These are phyloP conservation scores for Lagerstroemia speciosa DNA, from an alignment of 345 rosid genomes.

Conservation along the genomic window DNA sequence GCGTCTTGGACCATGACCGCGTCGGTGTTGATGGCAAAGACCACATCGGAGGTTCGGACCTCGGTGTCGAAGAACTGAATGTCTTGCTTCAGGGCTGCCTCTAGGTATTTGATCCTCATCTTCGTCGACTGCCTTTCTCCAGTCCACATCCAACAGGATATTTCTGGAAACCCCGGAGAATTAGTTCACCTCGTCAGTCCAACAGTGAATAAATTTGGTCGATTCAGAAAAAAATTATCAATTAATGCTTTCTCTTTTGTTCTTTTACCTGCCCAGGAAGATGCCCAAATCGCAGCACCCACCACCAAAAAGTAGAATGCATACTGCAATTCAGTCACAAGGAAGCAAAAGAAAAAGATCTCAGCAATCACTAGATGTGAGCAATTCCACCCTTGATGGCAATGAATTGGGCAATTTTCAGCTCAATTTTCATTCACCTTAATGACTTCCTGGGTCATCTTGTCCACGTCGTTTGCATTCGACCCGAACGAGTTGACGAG, in stretches of 20 bases:
- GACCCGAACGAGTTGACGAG: conserved; percentile 98
- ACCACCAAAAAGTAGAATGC: conserved; percentile 94
- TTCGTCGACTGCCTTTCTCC: conserved; percentile 95
- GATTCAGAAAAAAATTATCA: not conserved
- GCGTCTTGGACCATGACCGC: conserved; percentile 98
- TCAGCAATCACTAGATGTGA: not conserved
- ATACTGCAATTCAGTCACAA: conserved; percentile 41
- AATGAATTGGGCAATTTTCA: not conserved
- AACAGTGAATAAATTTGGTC: not conserved
- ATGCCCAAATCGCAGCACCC: conserved; percentile 99
- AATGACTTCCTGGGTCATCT: conserved; percentile 94
- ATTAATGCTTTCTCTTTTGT: too few species aligned
- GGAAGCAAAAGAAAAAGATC: not conserved
- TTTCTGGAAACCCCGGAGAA: conserved; percentile 39
- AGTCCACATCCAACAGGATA: conserved; percentile 99
- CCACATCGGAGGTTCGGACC: conserved; percentile 89
- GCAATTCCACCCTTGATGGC: not conserved
- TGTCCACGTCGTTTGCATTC: conserved; percentile 77
- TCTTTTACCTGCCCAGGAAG: conserved; percentile 78
- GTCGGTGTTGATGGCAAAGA: conserved; percentile 80
- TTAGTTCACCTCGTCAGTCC: not conserved
- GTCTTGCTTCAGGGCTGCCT: conserved; percentile 93
- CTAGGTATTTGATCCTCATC: conserved; percentile 95
- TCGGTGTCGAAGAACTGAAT: conserved; percentile 88
- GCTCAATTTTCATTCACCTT: conserved; percentile 39